Conservation (phyloP, 2,329 filamentous ascomycete species). For the Xylariaceae sp. region DNA sequence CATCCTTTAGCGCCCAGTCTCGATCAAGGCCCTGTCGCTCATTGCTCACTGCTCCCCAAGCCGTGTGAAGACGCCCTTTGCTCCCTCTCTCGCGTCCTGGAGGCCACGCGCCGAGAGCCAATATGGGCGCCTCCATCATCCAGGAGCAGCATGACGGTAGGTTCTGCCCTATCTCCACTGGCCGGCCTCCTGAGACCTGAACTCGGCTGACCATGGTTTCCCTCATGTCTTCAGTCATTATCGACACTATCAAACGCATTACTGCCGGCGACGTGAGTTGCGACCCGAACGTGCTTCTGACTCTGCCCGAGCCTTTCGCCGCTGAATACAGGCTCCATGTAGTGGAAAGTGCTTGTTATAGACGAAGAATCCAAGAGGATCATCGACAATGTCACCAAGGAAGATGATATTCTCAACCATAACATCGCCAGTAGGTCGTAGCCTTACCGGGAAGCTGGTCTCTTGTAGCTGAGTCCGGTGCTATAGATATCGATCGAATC, state of each 20-base stretch:
- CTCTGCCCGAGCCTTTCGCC: too few relatives aligned
- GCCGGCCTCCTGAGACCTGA: neutral
- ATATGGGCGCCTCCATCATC: constrained; percentile 78
- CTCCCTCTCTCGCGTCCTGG: too few relatives aligned
- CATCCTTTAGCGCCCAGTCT: too few relatives aligned
- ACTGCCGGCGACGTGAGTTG: constrained; percentile 69
- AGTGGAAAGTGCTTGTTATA: constrained; percentile 97
- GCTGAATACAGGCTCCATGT: too few relatives aligned
- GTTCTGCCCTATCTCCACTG: constrained; percentile 15
- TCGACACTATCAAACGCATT: constrained; percentile 67
- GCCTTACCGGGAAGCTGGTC: constrained; percentile 12
- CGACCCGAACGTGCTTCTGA: too few relatives aligned
- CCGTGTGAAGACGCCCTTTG: too few relatives aligned
- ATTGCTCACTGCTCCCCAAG: too few relatives aligned
- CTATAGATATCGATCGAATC: constrained; percentile 83
- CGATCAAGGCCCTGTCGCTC: too few relatives aligned
- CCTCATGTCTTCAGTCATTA: constrained; percentile 47
- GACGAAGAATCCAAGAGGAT: constrained; percentile 79
- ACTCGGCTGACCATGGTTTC: constrained; percentile 9
- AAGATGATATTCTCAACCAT: constrained; percentile 94
- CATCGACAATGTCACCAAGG: constrained; percentile 82
- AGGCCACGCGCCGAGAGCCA: constrained; percentile 29
- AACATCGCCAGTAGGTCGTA: constrained; percentile 78
- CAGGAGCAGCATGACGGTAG: constrained; percentile 73
- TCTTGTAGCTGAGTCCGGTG: constrained; percentile 15